Evolutionary conservation across 371 early-diverging fungal species (phyloP).

Genomic region (Haplosporangium sp.): DNA sequence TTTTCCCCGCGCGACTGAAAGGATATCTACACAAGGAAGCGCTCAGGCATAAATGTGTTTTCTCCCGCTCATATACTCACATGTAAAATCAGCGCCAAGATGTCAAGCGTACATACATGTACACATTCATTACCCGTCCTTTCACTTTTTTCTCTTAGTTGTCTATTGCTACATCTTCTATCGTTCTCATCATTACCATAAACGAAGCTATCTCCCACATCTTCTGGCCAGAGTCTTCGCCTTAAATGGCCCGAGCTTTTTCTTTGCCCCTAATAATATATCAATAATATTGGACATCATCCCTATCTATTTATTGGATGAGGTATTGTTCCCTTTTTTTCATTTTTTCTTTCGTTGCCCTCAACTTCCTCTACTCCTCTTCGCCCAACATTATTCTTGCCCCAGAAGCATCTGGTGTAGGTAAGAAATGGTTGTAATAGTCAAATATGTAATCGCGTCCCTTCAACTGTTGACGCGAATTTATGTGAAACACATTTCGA

Average conservation of each 20-base stretch:
- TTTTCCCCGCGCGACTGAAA: not conserved
- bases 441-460: too few species aligned
- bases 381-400: too few species aligned
- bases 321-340: not conserved
- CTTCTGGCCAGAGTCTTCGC: not conserved
- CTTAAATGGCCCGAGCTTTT: slow-evolving; percentile 3
- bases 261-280: not conserved
- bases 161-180: not conserved
- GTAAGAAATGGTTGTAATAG: too few species aligned
- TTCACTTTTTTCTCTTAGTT: too few species aligned
- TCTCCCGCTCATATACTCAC: not conserved
- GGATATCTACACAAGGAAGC: not conserved
- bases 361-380: not conserved
- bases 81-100: not conserved
- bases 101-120: not conserved
- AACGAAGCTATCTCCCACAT: not conserved
- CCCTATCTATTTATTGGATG: not conserved
- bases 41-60: not conserved
- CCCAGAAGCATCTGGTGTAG: too few species aligned
- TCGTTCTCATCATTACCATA: not conserved
- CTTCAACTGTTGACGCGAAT: too few species aligned
- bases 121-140: too few species aligned
- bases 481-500: too few species aligned
- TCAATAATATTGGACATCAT: not conserved
- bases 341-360: not conserved